Evolutionary conservation across 106 monocot genomes (phyloP).

Genomic region (Dactylorhiza incarnata): DNA sequence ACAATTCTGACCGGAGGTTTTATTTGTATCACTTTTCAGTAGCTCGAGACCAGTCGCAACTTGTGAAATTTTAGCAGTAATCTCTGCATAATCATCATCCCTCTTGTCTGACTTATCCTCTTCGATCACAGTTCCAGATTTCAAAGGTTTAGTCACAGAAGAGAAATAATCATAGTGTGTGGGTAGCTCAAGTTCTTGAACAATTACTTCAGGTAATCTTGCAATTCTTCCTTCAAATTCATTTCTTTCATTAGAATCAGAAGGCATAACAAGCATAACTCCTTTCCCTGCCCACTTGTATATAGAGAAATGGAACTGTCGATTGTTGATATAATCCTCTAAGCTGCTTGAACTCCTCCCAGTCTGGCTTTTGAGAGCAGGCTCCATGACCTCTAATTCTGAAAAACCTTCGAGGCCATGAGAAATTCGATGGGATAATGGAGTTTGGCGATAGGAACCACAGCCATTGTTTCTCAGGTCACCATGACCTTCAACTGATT

Average conservation of each 20-base stretch:
- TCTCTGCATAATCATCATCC: slow-evolving; percentile 11
- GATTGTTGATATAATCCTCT: slow-evolving; percentile 19
- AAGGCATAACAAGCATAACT: slow-evolving; percentile 50
- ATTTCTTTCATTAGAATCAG: slow-evolving; percentile 23
- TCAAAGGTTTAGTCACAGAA: slow-evolving; percentile 13
- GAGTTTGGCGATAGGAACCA: slow-evolving; percentile 24
- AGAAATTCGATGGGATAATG: slow-evolving; percentile 35
- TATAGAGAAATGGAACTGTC: slow-evolving; percentile 81
- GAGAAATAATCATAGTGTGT: slow-evolving; percentile 34
- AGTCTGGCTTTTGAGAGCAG: slow-evolving; percentile 10
- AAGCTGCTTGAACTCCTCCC: slow-evolving; percentile 26
- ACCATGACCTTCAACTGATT: slow-evolving; percentile 16
- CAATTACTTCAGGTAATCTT: slow-evolving; percentile 51
- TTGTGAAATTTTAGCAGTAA: slow-evolving; percentile 9
- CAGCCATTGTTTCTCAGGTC: slow-evolving; percentile 17
- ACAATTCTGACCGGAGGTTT: slow-evolving; percentile 39
- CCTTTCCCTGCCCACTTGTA: slow-evolving; percentile 91
- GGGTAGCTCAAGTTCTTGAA: slow-evolving; percentile 46
- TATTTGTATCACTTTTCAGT: slow-evolving; percentile 12
- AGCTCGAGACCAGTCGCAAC: slow-evolving; percentile 5
- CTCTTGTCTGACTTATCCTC: slow-evolving; percentile 13
- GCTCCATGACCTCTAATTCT: slow-evolving; percentile 3
- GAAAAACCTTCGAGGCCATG: slow-evolving; percentile 15
- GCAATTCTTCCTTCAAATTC: slow-evolving; percentile 21
- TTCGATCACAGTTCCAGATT: slow-evolving; percentile 18